Conservation (phyloP, 257 asterid species). For the Rehmannia glutinosa region DNA sequence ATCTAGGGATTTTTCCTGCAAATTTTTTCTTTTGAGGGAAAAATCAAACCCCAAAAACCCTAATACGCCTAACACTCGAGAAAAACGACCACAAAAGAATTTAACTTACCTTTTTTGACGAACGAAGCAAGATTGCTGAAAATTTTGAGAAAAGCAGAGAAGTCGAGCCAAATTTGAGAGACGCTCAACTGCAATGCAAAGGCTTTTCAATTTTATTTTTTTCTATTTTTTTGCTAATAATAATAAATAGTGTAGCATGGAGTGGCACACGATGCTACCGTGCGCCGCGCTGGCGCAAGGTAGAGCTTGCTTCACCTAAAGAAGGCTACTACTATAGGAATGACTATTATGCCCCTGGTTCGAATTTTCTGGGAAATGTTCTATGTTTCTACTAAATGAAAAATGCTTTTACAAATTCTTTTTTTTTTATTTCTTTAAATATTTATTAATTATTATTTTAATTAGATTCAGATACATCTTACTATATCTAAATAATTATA, state of each 20-base stretch:
- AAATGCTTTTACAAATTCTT: not conserved
- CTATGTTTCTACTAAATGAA: too few species aligned
- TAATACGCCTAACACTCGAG: slow-evolving; percentile 10
- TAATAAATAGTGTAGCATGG: slow-evolving; percentile 13
- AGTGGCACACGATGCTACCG: slow-evolving; percentile 18
- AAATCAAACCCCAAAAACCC: slow-evolving; percentile 29
- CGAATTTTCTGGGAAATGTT: too few species aligned
- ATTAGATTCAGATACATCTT: too few species aligned
- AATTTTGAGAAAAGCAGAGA: not conserved
- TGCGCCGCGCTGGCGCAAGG: slow-evolving; percentile 20
- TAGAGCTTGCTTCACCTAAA: slow-evolving; percentile 3
- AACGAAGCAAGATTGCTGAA: slow-evolving; percentile 11
- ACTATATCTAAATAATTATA: too few species aligned
- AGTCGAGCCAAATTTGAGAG: slow-evolving; percentile 23
- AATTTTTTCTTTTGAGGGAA: too few species aligned
- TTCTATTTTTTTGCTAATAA: not conserved
- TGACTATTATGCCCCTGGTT: slow-evolving; percentile 21
- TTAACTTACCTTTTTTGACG: not conserved
- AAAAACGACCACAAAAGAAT: not conserved
- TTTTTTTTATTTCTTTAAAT: too few species aligned
- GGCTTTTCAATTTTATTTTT: slow-evolving; percentile 15
- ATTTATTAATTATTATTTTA: too few species aligned
- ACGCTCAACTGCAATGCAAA: slow-evolving; percentile 2
- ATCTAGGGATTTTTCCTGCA: not conserved
- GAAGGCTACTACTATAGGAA: not conserved